Base-by-base conservation (phyloP, 805 yeast genomes). In the Huiozyma naganishii region DNA sequence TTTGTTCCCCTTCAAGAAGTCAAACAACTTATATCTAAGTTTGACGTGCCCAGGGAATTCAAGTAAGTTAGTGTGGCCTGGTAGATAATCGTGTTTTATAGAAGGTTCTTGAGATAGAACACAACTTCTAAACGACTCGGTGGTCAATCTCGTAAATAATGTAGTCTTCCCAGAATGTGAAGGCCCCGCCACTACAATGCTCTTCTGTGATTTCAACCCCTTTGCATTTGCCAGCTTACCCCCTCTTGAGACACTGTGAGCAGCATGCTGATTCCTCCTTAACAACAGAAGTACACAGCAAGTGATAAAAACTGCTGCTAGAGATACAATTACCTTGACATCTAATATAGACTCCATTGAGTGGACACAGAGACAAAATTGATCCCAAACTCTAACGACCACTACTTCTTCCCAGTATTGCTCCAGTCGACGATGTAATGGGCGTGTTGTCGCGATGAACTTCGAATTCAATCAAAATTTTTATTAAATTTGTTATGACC, bases 41-140 rank as follows among this genome's bases (percentile, higher is more conserved):
- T 86, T 87, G 44, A 74, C 66, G 64, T 83, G 88, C n/a, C 97
- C 96, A 2, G 98, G 98, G 48, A 79, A 79, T 11, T 8, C 33
- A 9, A 37, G 39, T 2, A 37, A 9, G 7, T 7, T 27, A 8
- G 39, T 37, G 13, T 35, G 12, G 6, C 27, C 32, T 17, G 29
- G 29, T 3, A 39, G n/a, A 8, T 29, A 17, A n/a, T 17, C 13
- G 7, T 35, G 34, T 36, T 36, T 32, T 7, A 39, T 13, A 5
- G 34, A 29, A 5, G 32, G 35, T 42, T 69, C 74, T 48, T 73
- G 75, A 0, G 82, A 74, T 37, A 68, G 73, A 2, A 78, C 79
- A 2, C 77, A 72, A 4, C 57, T 55, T 38, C 62, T 51, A 2
- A 52, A 36, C 13, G 52, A 41, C 6, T 53, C 63, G 2, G 59